Evolutionary conservation across 148 eudicot species (phyloP).

Genomic region (Pharnaceum exiguum): DNA sequence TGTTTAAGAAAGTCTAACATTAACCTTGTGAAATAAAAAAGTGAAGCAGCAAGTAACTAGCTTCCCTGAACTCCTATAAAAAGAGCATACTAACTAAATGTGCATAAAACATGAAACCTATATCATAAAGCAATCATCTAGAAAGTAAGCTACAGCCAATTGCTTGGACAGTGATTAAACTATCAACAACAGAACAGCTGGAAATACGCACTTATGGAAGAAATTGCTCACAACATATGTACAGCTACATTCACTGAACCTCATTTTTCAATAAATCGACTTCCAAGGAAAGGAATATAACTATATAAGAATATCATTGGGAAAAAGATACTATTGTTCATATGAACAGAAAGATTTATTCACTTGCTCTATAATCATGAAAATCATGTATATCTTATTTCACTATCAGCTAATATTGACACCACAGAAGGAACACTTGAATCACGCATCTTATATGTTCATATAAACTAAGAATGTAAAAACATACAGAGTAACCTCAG

Average conservation of each 20-base stretch:
- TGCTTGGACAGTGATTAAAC: neutral
- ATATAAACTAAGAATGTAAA: slow-evolving; percentile 24
- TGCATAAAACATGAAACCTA: neutral
- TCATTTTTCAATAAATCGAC: too few relatives aligned
- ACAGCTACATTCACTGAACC: too few relatives aligned
- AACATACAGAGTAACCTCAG: slow-evolving; percentile 26
- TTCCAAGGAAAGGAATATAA: too few relatives aligned
- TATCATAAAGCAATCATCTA: neutral
- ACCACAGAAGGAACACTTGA: slow-evolving; percentile 28
- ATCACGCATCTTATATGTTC: slow-evolving; percentile 19
- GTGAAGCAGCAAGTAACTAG: neutral
- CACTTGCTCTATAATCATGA: slow-evolving; percentile 17
- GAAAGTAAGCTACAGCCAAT: neutral
- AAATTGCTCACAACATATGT: neutral
- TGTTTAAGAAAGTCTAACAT: neutral
- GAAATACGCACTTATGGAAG: neutral
- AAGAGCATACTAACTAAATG: neutral
- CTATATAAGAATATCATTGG: too few relatives aligned
- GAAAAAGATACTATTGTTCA: too few relatives aligned
- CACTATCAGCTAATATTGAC: slow-evolving; percentile 24
- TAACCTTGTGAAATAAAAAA: neutral
- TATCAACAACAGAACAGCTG: neutral
- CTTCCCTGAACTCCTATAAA: neutral
- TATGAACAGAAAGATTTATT: slow-evolving; percentile 11
- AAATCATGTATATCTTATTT: slow-evolving; percentile 16